Percentiles rank a stretch among this genome's conserved stretches.
Conservation (phyloP, 257 asterid species). For the Solanum chiquidenum region DNA sequence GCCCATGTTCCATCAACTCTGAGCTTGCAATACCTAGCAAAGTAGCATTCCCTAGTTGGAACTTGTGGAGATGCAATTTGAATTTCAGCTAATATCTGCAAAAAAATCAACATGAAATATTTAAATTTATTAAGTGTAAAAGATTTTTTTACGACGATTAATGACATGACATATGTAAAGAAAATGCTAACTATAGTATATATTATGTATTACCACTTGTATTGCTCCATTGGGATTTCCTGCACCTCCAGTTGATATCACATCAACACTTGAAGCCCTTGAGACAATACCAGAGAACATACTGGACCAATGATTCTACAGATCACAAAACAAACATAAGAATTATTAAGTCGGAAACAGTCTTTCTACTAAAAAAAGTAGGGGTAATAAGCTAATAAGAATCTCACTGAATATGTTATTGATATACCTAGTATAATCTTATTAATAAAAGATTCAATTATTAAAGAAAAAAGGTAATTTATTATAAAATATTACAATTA, state of each 20-base stretch:
- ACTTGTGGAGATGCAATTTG: constrained; percentile 43
- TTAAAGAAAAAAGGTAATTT: not conserved
- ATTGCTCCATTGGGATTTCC: constrained; percentile 26
- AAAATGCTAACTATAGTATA: not conserved
- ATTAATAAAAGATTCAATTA: not conserved
- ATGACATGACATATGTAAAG: not conserved
- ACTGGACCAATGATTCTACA: constrained; percentile 37
- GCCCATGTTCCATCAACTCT: constrained; percentile 37
- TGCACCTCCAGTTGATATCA: constrained; percentile 23
- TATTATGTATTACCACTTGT: constrained; percentile 27
- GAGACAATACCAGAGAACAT: constrained; percentile 36
- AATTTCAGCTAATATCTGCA: constrained; percentile 38
- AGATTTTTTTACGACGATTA: not conserved
- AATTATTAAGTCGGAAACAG: not conserved
- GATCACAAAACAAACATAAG: not conserved
- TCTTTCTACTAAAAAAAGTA: not conserved
- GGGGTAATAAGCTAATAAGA: not conserved
- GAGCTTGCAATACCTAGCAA: constrained; percentile 27
- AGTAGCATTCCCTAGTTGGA: constrained; percentile 37
- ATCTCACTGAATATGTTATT: too few relatives aligned
- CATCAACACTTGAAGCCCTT: constrained; percentile 21
- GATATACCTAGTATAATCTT: too few relatives aligned
- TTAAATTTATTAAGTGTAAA: not conserved
- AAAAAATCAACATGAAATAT: not conserved
- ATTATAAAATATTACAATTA: not conserved